These are phyloP conservation scores for Cornus kousa DNA, from an alignment of 148 eudicot genomes.

Conservation along the genomic window DNA sequence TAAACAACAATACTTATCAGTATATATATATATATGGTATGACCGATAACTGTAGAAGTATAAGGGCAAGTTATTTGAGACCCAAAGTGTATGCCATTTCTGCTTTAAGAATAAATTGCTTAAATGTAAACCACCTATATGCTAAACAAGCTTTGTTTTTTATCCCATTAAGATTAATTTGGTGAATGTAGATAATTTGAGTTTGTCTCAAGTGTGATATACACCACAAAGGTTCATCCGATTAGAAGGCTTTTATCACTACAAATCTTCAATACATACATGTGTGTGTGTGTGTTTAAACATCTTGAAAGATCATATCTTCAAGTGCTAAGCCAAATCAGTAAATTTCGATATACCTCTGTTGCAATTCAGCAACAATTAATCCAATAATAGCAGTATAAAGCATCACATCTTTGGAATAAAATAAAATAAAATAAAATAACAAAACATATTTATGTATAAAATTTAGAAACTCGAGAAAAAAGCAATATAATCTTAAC, in stretches of 20 bases:
- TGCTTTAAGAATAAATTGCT: background rate
- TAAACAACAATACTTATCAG: background rate
- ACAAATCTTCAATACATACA: background rate
- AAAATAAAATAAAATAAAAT: too few relatives aligned
- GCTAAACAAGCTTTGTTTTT: background rate
- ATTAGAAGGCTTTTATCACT: background rate
- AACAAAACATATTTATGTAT: too few relatives aligned
- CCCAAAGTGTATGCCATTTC: background rate
- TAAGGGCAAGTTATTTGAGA: too few relatives aligned
- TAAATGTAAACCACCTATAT: background rate
- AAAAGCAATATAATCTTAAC: background rate
- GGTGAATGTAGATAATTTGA: background rate
- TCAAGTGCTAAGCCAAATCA: background rate
- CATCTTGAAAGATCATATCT: too few relatives aligned
- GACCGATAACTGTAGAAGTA: too few relatives aligned
- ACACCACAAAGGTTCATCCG: background rate
- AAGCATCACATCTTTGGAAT: too few relatives aligned
- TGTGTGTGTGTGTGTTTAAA: background rate
- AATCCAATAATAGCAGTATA: background rate
- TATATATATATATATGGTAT: background rate
- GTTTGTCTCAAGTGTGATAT: background rate
- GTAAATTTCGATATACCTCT: background rate
- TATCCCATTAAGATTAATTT: background rate
- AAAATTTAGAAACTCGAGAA: background rate
- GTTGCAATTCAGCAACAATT: background rate